Evolutionary conservation across 306 rosid genomes (phyloP), one percentile per base, ranked within the genome.

Genomic region (Prunus mongolica): DNA sequence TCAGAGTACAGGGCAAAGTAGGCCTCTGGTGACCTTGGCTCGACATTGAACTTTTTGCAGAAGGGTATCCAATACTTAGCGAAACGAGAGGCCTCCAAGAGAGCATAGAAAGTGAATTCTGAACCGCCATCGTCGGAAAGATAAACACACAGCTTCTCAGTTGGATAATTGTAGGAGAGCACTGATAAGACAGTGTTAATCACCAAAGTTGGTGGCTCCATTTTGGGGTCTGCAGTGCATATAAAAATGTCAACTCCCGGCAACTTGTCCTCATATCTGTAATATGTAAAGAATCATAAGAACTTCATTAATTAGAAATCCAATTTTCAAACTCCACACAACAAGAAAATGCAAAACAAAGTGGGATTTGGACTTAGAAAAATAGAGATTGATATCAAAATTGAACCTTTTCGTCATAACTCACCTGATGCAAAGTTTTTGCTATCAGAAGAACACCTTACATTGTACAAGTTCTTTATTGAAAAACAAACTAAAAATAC

Each of bases 101-200:
- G 87, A 69, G 93, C 93, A 75, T 79, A 90, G 82, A 85, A 90
- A 57, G 97, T 92, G 24, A 88, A 15, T 25, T 88, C 84, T 0
- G 96, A 92, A 3, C 87, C 86, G 52, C 91, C 97, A 66, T 92
- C 97, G 38, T 90, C 96, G 20, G 96, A 88, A 71, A 92, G 82
- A 73, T 92, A 90, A 46, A 90, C 83, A 74, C 73, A 79, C 52
- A 92, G 20, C 80, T 88, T 92, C 12, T 87, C 78, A 3, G 90
- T 44, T 34, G 96, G 91, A 65, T 89, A 89, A 50, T 88, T 83
- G 71, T 71, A 89, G 0, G 89, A 69, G 88, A 92, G 83, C 0
- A 73, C 85, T 3, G 91, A 86, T 67, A 92, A 81, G 0, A 92
- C 78, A 11, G 93, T 92, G 86, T 74, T 92, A 13, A 92, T 78